Conservation (phyloP, 768 basidiomycete genomes). For the Termitomyces sp. region DNA sequence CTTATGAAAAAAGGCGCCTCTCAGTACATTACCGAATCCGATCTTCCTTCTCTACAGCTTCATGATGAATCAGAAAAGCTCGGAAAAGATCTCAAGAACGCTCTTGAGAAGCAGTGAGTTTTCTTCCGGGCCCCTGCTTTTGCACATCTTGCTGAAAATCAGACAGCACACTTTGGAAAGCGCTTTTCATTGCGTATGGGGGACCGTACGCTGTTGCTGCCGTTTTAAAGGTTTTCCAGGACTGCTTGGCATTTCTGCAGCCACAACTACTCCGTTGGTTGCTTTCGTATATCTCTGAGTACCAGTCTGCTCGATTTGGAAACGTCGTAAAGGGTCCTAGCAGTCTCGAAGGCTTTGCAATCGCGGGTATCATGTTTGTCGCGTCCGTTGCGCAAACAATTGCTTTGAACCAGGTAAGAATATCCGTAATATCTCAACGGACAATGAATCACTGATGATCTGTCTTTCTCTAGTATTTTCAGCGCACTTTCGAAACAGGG, state of each 20-base stretch:
- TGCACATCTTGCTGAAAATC: background rate
- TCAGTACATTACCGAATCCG: constrained; percentile 74
- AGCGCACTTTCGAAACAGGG: constrained; percentile 73
- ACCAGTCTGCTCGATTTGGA: constrained; percentile 48
- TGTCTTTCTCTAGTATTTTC: constrained; percentile 63
- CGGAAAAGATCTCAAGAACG: constrained; percentile 49
- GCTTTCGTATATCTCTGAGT: constrained; percentile 74
- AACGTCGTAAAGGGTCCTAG: constrained; percentile 23
- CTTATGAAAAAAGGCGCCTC: constrained; percentile 65
- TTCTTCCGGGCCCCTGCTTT: background rate
- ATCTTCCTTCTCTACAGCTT: constrained; percentile 70
- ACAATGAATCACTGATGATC: background rate
- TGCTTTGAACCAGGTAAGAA: constrained; percentile 67
- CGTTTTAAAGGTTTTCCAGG: constrained; percentile 70
- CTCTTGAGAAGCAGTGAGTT: constrained; percentile 59
- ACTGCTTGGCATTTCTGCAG: constrained; percentile 76
- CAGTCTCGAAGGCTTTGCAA: constrained; percentile 62
- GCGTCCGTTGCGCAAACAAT: constrained; percentile 76
- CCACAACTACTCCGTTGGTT: constrained; percentile 81
- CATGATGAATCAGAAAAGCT: constrained; percentile 68
- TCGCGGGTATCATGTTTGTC: constrained; percentile 76
- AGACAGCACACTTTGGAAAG: constrained; percentile 61
- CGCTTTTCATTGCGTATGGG: constrained; percentile 76
- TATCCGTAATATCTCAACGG: too few species aligned
- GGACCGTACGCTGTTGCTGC: constrained; percentile 61